Evolutionary conservation across 2,329 filamentous ascomycete species (phyloP).

Genomic region (Claviceps quebecensis): DNA sequence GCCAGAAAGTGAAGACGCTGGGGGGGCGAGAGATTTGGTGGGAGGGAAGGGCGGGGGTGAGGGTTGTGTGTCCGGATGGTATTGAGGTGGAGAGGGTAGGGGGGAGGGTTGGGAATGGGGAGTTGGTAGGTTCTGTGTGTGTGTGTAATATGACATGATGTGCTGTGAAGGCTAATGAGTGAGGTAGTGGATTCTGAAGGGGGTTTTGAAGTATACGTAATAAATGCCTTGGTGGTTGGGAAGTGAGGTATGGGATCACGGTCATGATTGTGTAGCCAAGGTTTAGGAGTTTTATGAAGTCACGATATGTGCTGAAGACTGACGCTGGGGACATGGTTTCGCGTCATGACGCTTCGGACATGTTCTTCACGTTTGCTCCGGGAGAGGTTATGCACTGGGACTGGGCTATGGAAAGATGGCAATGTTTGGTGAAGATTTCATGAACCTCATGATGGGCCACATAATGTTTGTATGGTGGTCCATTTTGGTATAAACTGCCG

Average conservation of each 20-base stretch:
- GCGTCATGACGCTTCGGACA: too few species aligned
- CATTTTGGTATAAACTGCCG: too few species aligned
- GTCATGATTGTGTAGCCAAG: not conserved
- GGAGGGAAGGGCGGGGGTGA: constrained; percentile 54
- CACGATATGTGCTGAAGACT: too few species aligned
- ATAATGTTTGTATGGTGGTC: too few species aligned
- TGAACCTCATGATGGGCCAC: too few species aligned
- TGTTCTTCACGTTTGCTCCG: too few species aligned
- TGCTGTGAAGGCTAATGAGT: not conserved
- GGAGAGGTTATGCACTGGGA: too few species aligned
- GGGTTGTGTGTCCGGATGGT: constrained; percentile 63
- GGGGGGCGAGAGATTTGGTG: constrained; percentile 63
- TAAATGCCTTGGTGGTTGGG: not conserved
- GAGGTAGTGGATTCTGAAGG: constrained; percentile 49
- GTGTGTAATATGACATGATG: not conserved
- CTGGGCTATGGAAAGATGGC: too few species aligned
- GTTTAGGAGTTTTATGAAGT: not conserved
- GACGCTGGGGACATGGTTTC: too few species aligned
- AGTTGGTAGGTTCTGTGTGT: constrained; percentile 41
- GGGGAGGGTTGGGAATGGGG: constrained; percentile 70
- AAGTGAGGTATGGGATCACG: not conserved
- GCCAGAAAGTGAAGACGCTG: constrained; percentile 50
- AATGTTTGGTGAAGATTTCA: too few species aligned
- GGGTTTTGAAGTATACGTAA: constrained; percentile 31
- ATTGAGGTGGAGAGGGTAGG: constrained; percentile 65